These are phyloP conservation scores for Batkoa obscura DNA, from an alignment of 371 early-diverging fungal species.

Conservation along the genomic window DNA sequence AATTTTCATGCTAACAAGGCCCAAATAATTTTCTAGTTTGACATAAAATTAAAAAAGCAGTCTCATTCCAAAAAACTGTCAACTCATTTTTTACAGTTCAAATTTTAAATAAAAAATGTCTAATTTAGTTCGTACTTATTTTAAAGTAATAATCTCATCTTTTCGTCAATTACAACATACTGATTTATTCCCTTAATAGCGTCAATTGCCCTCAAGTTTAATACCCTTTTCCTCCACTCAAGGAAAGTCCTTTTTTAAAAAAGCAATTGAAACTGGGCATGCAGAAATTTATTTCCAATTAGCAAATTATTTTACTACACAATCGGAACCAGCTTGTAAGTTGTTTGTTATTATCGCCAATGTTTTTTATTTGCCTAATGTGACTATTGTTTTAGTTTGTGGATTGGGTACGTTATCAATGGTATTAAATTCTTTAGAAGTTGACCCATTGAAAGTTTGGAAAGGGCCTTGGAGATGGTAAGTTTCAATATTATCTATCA, in stretches of 20 bases:
- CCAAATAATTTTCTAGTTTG: too few relatives aligned
- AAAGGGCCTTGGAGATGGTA: constrained; percentile 87
- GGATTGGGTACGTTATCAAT: constrained; percentile 59
- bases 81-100: too few relatives aligned
- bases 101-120: neutral
- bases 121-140: neutral
- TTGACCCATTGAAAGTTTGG: constrained; percentile 73
- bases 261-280: constrained; percentile 46
- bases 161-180: neutral
- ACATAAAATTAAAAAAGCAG: too few relatives aligned
- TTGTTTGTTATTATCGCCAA: neutral
- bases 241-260: constrained; percentile 60
- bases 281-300: constrained; percentile 76
- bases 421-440: constrained; percentile 79
- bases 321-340: constrained; percentile 70
- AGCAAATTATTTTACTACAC: constrained; percentile 74
- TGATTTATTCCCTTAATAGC: neutral
- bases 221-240: constrained; percentile 55
- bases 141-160: neutral
- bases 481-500: constrained; percentile 11
- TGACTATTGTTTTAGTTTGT: constrained; percentile 15
- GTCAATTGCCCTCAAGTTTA: constrained; percentile 34
- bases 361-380: neutral
- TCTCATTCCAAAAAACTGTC: too few relatives aligned
- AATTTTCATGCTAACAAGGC: too few relatives aligned